phyloP scores from a whole-genome alignment of 2,329 filamentous ascomycete species.

The Tolypocladium ovalisporum region DNA sequence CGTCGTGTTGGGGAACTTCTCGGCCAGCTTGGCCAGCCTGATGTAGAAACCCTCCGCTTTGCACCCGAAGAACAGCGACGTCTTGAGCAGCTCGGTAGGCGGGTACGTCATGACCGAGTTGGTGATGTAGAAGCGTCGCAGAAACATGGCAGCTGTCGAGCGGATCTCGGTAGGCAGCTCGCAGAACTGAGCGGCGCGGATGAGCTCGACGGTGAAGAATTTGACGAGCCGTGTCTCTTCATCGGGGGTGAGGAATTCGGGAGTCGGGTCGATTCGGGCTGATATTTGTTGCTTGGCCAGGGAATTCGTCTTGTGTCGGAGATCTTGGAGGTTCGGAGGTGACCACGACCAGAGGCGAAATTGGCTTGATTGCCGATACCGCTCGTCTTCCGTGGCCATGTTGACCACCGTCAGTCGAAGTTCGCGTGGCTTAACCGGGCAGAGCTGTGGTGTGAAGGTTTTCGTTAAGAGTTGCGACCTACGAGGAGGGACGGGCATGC shows the following conservation, averaged over 20 bases:
- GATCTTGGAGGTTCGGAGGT: slow-evolving; percentile 54
- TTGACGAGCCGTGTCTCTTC: slow-evolving; percentile 77
- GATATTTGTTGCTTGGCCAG: slow-evolving; percentile 56
- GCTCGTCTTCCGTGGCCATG: slow-evolving; percentile 78
- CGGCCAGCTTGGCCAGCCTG: slow-evolving; percentile 52
- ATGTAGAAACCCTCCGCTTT: slow-evolving; percentile 85
- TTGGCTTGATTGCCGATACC: slow-evolving; percentile 84
- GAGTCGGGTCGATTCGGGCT: slow-evolving; percentile 41
- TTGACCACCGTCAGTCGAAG: slow-evolving; percentile 2
- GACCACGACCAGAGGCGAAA: slow-evolving; percentile 91
- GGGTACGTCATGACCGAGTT: slow-evolving; percentile 97
- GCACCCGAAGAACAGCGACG: slow-evolving; percentile 82
- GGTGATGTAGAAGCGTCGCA: slow-evolving; percentile 89
- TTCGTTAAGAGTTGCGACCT: background rate
- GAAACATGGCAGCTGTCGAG: slow-evolving; percentile 71
- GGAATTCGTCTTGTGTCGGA: slow-evolving; percentile 69
- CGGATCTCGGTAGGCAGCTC: slow-evolving; percentile 40
- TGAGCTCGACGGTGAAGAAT: slow-evolving; percentile 57
- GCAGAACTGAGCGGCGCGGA: slow-evolving; percentile 44
- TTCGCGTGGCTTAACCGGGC: background rate
- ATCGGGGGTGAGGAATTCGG: slow-evolving; percentile 71
- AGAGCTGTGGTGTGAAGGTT: background rate
- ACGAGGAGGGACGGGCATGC: background rate
- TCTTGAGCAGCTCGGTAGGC: slow-evolving; percentile 78
- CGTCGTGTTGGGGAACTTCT: slow-evolving; percentile 58